Percentiles rank a stretch among this genome's conserved stretches.
Conservation (phyloP, 1,284 basidiomycete species). For the Rhodotorula sp. region DNA sequence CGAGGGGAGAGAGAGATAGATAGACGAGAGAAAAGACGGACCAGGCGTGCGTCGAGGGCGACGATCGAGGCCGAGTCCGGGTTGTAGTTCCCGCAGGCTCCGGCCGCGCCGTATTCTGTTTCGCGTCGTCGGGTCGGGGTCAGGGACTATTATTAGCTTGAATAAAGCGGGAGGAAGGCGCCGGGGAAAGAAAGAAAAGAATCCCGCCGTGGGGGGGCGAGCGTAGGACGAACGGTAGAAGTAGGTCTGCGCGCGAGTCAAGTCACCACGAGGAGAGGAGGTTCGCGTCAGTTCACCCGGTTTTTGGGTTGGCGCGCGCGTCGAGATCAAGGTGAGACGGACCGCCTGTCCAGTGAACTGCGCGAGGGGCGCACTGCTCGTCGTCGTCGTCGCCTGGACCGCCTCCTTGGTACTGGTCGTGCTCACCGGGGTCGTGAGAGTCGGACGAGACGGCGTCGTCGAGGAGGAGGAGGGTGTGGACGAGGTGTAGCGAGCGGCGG, state of each 20-base stretch:
- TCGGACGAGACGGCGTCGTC: background rate
- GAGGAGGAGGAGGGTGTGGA: too few relatives aligned
- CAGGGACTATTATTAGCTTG: too few relatives aligned
- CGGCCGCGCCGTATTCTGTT: slow-evolving; percentile 8
- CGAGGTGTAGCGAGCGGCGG: slow-evolving; percentile 1
- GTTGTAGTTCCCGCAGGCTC: slow-evolving; percentile 68
- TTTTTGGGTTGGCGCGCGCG: too few relatives aligned
- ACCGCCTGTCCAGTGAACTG: too few relatives aligned
- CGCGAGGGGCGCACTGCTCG: too few relatives aligned
- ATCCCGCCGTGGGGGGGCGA: too few relatives aligned
- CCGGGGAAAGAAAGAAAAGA: background rate
- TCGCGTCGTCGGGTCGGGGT: too few relatives aligned
- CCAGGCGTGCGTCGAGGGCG: slow-evolving; percentile 55
- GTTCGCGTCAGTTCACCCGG: too few relatives aligned
- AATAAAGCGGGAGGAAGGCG: background rate
- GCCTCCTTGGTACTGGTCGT: background rate
- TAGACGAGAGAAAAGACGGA: slow-evolving; percentile 36
- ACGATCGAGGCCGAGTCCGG: slow-evolving; percentile 65
- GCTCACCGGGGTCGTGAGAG: background rate
- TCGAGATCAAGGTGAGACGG: too few relatives aligned
- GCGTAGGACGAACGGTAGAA: slow-evolving; percentile 52
- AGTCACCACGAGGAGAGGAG: too few relatives aligned
- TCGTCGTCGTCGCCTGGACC: too few relatives aligned
- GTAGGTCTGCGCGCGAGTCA: slow-evolving; percentile 62
- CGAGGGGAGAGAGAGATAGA: slow-evolving; percentile 35